These are phyloP conservation scores for Peniophora sp. DNA, from an alignment of 1,284 basidiomycete species.

Conservation along the genomic window DNA sequence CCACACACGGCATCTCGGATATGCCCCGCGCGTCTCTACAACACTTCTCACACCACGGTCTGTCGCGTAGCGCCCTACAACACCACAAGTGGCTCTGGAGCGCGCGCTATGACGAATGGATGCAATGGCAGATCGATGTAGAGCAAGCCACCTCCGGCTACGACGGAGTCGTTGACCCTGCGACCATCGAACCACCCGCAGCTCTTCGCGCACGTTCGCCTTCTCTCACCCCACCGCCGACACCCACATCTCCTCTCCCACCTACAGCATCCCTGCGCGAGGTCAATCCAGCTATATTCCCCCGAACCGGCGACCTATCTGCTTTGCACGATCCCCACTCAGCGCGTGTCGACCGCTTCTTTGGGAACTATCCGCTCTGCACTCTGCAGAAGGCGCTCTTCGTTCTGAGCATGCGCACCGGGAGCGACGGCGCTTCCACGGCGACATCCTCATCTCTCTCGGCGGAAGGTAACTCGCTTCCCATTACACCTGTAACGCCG, in stretches of 20 bases:
- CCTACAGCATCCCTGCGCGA: conserved; percentile 9
- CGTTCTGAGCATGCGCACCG: conserved; percentile 42
- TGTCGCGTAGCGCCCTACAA: conserved; percentile 47
- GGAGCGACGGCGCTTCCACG: conserved; percentile 1
- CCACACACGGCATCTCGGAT: conserved; percentile 2
- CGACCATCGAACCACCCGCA: conserved; percentile 14
- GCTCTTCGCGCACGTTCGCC: conserved; percentile 10
- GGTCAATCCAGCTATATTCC: conserved; percentile 38
- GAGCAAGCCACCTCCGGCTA: conserved; percentile 19
- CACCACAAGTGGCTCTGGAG: conserved; percentile 56
- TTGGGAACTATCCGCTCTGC: conserved; percentile 48
- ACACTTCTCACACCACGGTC: conserved; percentile 37
- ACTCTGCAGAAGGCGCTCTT: conserved; percentile 59
- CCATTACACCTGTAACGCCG: neutral
- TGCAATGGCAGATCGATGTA: conserved; percentile 24
- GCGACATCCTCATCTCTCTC: conserved; percentile 1
- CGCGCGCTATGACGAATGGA: conserved; percentile 41
- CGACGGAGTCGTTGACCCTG: conserved; percentile 21
- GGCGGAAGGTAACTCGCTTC: neutral
- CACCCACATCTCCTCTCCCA: neutral
- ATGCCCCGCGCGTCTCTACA: conserved; percentile 7
- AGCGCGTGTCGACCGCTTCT: conserved; percentile 47
- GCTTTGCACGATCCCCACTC: conserved; percentile 49
- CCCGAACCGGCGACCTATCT: conserved; percentile 54
- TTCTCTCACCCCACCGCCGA: neutral